These are phyloP conservation scores for Oxyria digyna DNA, from an alignment of 148 eudicot species.

Conservation along the genomic window DNA sequence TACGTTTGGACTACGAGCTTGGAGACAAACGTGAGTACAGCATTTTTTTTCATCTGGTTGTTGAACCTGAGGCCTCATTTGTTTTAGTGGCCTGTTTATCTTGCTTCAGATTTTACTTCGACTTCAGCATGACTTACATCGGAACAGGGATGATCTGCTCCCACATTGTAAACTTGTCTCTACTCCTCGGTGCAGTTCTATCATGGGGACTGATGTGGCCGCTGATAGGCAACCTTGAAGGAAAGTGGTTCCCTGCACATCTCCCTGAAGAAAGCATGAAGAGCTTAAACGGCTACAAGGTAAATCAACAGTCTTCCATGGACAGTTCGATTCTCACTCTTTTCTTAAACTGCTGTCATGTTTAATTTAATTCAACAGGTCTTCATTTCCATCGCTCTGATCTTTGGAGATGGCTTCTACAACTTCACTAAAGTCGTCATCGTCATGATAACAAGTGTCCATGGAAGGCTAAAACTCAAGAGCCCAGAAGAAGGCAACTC, in stretches of 20 bases:
- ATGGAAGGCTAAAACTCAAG: conserved; percentile 22
- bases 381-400: conserved; percentile 54
- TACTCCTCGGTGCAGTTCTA: conserved; percentile 61
- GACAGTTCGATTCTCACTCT: neutral
- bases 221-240: conserved; percentile 35
- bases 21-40: conserved; percentile 16
- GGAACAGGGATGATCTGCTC: conserved; percentile 88
- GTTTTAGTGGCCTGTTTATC: neutral
- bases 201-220: conserved; percentile 92
- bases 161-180: conserved; percentile 63
- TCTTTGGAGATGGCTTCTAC: conserved; percentile 63
- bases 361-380: conserved; percentile 22
- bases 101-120: conserved; percentile 60
- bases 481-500: conserved; percentile 14
- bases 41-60: neutral
- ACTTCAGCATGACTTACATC: conserved; percentile 66
- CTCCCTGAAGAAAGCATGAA: conserved; percentile 61
- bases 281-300: conserved; percentile 70
- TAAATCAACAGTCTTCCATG: conserved; percentile 1
- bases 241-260: conserved; percentile 48
- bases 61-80: neutral
- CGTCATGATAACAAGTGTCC: conserved; percentile 24
- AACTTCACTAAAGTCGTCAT: conserved; percentile 38
- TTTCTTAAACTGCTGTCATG: neutral
- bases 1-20: conserved; percentile 40